phyloP scores from a whole-genome alignment of 177 flowering plant species.

The Vitis hybrid region DNA sequence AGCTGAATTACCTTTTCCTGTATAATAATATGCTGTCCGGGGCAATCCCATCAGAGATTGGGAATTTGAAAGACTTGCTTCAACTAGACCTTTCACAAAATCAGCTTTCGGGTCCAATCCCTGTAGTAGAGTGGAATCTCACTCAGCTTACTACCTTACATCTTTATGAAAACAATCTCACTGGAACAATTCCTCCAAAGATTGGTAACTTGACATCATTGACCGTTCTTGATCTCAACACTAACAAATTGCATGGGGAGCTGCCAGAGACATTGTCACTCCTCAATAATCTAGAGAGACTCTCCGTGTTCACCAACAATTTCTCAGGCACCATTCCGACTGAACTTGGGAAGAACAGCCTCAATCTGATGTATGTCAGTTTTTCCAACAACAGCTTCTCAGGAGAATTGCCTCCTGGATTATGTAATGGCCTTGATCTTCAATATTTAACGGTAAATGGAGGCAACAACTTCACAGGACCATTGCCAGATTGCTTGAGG shows the following conservation, averaged over 20 bases:
- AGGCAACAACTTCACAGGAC: conserved; percentile 56
- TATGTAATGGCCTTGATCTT: conserved; percentile 58
- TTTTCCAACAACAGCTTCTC: conserved; percentile 64
- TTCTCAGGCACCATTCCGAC: conserved; percentile 59
- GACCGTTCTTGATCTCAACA: conserved; percentile 36
- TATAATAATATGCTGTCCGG: conserved; percentile 50
- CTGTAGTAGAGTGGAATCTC: conserved; percentile 50
- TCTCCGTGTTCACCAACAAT: conserved; percentile 48
- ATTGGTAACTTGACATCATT: conserved; percentile 53
- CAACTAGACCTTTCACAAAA: conserved; percentile 46
- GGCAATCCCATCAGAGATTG: conserved; percentile 56
- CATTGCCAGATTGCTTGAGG: conserved; percentile 57
- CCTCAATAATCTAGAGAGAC: conserved; percentile 34
- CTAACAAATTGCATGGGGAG: conserved; percentile 52
- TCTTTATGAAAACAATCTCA: conserved; percentile 60
- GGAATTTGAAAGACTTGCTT: conserved; percentile 34
- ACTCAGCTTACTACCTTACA: conserved; percentile 32
- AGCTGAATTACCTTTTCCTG: conserved; percentile 37
- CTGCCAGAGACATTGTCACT: conserved; percentile 54
- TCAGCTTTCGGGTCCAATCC: conserved; percentile 65
- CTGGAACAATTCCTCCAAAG: conserved; percentile 58
- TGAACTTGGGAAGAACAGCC: conserved; percentile 47
- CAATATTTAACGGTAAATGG: conserved; percentile 33
- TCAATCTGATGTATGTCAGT: conserved; percentile 29
- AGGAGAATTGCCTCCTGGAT: conserved; percentile 61